phyloP scores from a whole-genome alignment of 768 basidiomycete species.

The Lentinula lateritia region DNA sequence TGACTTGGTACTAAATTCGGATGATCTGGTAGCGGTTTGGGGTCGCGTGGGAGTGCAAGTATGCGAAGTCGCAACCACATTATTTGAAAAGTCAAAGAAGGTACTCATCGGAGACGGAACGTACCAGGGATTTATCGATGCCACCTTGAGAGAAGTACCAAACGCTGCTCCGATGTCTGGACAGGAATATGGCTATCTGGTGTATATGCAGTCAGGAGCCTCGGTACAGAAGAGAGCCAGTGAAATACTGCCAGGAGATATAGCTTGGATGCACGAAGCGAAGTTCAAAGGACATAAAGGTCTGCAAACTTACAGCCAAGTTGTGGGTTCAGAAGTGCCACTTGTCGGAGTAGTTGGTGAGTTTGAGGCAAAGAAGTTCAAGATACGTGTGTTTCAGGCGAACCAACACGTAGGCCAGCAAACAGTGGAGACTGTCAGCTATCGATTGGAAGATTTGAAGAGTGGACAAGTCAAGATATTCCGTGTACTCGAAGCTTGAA shows the following conservation, averaged over 20 bases:
- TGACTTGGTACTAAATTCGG: slow-evolving; percentile 38
- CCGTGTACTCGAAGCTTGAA: slow-evolving; percentile 30
- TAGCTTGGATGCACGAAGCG: slow-evolving; percentile 71
- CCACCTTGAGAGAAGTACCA: slow-evolving; percentile 62
- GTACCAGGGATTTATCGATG: slow-evolving; percentile 69
- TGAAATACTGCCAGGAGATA: slow-evolving; percentile 85
- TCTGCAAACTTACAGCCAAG: slow-evolving; percentile 65
- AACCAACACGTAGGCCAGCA: slow-evolving; percentile 83
- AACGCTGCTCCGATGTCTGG: slow-evolving; percentile 40
- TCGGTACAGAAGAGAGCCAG: slow-evolving; percentile 68
- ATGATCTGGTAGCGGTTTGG: slow-evolving; percentile 68
- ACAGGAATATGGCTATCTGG: slow-evolving; percentile 62
- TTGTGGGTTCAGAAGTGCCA: slow-evolving; percentile 44
- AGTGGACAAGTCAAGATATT: slow-evolving; percentile 75
- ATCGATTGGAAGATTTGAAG: slow-evolving; percentile 86
- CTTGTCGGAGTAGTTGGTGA: slow-evolving; percentile 75
- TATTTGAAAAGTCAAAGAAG: slow-evolving; percentile 76
- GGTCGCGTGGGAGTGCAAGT: slow-evolving; percentile 72
- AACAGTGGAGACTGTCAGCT: slow-evolving; percentile 75
- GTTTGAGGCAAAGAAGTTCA: slow-evolving; percentile 83
- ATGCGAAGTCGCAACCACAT: slow-evolving; percentile 57
- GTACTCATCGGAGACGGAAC: slow-evolving; percentile 80
- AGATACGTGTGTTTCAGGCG: slow-evolving; percentile 81
- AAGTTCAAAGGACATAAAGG: slow-evolving; percentile 77
- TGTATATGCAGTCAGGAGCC: slow-evolving; percentile 65